Conservation (phyloP, 2,329 filamentous ascomycete genomes). For the Exophiala dermatitidis region DNA sequence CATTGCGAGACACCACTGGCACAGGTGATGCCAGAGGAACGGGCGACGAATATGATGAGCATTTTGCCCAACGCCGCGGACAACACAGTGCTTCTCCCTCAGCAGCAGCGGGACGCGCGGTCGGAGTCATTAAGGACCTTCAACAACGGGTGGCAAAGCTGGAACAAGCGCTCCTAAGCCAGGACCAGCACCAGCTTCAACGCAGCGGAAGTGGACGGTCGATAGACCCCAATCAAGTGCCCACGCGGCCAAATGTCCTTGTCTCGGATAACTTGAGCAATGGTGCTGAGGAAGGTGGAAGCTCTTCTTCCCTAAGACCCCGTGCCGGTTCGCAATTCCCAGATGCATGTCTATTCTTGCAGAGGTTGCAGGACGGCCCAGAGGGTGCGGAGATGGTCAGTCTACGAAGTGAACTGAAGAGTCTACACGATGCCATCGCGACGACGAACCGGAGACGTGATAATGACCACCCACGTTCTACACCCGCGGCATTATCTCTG, state of each 20-base stretch:
- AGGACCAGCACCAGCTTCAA: not conserved
- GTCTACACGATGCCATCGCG: conserved; percentile 14
- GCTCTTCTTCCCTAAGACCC: not conserved
- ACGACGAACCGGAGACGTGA: conserved; percentile 5
- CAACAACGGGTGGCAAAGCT: conserved; percentile 18
- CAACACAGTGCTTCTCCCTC: not conserved
- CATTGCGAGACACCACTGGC: not conserved
- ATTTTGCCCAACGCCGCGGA: not conserved
- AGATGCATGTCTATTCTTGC: conserved; percentile 17
- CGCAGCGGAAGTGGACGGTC: not conserved
- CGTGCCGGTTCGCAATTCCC: conserved; percentile 6
- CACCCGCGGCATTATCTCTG: too few species aligned
- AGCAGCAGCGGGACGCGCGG: not conserved
- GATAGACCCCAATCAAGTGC: not conserved
- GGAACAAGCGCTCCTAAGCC: conserved; percentile 15
- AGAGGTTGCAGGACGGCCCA: conserved; percentile 3
- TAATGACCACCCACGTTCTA: not conserved
- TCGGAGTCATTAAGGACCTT: conserved; percentile 18
- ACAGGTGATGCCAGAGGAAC: not conserved
- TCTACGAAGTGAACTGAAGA: conserved; percentile 10
- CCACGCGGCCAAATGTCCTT: not conserved
- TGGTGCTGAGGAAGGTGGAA: not conserved
- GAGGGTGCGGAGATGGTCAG: conserved; percentile 2
- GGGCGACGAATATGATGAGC: not conserved
- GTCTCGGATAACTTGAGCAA: not conserved